phyloP scores from a whole-genome alignment of 2,329 filamentous ascomycete genomes.

The Cryphonectria naterciae region DNA sequence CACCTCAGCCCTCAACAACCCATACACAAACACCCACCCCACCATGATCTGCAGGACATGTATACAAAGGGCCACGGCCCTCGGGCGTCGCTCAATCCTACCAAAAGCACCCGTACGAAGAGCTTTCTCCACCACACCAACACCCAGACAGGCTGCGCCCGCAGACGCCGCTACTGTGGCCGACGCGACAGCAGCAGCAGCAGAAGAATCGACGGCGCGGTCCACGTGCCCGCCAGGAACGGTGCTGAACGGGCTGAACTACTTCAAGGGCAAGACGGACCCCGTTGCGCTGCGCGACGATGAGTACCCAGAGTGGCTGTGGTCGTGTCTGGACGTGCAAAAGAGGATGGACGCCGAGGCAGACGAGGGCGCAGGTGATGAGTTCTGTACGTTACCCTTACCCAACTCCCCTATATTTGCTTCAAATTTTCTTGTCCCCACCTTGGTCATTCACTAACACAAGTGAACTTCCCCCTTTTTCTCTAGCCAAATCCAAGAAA shows the following conservation, averaged over 20 bases:
- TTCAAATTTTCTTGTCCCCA: background rate
- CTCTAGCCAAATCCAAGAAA: conserved; percentile 80
- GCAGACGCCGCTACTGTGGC: conserved; percentile 33
- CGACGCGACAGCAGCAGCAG: conserved; percentile 34
- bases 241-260: conserved; percentile 74
- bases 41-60: conserved; percentile 53
- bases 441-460: background rate
- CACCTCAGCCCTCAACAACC: conserved; percentile 22
- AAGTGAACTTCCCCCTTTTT: background rate
- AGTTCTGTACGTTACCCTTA: conserved; percentile 71
- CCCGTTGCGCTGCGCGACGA: conserved; percentile 74
- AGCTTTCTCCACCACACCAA: conserved; percentile 46
- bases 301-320: conserved; percentile 82
- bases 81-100: conserved; percentile 35
- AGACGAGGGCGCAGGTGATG: conserved; percentile 66
- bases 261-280: conserved; percentile 72
- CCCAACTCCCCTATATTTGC: conserved; percentile 10
- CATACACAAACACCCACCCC: conserved; percentile 33
- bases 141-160: conserved; percentile 33
- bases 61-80: conserved; percentile 50
- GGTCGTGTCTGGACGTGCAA: conserved; percentile 69
- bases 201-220: conserved; percentile 32
- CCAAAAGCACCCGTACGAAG: conserved; percentile 35
- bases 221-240: conserved; percentile 70
- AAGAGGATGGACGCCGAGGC: conserved; percentile 55